These are phyloP conservation scores for Taphrina communis DNA, from an alignment of 1,139 yeast genomes.

Conservation along the genomic window DNA sequence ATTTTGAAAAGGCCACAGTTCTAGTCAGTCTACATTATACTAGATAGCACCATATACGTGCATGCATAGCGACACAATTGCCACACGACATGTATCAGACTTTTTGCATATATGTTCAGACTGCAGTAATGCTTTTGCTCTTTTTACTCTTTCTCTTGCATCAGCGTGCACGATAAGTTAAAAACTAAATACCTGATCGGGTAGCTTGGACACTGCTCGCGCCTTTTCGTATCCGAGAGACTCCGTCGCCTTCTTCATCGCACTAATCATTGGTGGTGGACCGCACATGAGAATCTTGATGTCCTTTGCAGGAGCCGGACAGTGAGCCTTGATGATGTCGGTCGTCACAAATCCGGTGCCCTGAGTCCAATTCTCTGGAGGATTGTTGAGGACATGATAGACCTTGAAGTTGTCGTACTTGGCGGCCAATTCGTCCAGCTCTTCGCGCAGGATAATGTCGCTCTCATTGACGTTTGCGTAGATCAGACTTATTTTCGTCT, in stretches of 20 bases:
- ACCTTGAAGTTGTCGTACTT: constrained; percentile 69
- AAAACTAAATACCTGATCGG: constrained; percentile 90
- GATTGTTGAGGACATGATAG: constrained; percentile 76
- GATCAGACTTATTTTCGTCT: constrained; percentile 70
- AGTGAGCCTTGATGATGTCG: constrained; percentile 68
- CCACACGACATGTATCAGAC: too few relatives aligned
- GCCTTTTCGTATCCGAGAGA: constrained; percentile 84
- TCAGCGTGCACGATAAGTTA: too few relatives aligned
- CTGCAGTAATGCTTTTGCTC: too few relatives aligned
- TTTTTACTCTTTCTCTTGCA: not conserved
- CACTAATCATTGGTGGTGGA: constrained; percentile 86
- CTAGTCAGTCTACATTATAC: not conserved
- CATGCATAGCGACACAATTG: too few relatives aligned
- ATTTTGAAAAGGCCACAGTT: not conserved
- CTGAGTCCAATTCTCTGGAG: constrained; percentile 79
- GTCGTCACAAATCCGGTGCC: constrained; percentile 81
- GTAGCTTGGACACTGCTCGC: constrained; percentile 86
- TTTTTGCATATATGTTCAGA: too few relatives aligned
- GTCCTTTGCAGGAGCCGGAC: constrained; percentile 70
- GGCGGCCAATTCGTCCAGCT: constrained; percentile 71
- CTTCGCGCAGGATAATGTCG: constrained; percentile 79
- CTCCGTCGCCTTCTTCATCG: constrained; percentile 79
- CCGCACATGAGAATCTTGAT: constrained; percentile 82
- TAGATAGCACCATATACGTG: too few relatives aligned
- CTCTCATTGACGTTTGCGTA: constrained; percentile 80